phyloP scores from a whole-genome alignment of 306 rosid genomes.

The Lupinus albus region DNA sequence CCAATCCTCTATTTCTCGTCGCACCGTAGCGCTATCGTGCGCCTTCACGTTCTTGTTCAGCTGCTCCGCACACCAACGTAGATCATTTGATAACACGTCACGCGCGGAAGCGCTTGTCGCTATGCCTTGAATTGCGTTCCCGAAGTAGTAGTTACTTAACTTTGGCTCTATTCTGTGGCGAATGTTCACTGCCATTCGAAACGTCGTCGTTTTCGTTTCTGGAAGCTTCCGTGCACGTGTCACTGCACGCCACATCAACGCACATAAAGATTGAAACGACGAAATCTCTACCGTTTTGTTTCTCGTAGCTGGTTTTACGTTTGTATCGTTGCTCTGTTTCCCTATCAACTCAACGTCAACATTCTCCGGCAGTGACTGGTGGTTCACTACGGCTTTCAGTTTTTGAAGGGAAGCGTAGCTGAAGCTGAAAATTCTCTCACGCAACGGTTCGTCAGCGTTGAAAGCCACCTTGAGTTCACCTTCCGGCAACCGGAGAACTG shows the following conservation, averaged over 20 bases:
- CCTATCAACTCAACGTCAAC: conserved; percentile 47
- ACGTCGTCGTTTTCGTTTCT: conserved; percentile 57
- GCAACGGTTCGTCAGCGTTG: conserved; percentile 47
- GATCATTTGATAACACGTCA: conserved; percentile 56
- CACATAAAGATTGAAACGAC: conserved; percentile 77
- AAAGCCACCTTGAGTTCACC: conserved; percentile 64
- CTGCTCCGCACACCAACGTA: conserved; percentile 75
- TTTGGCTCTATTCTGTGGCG: conserved; percentile 75
- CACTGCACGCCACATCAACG: conserved; percentile 67
- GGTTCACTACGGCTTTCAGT: conserved; percentile 58
- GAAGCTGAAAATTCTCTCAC: conserved; percentile 76
- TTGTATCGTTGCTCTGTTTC: conserved; percentile 56
- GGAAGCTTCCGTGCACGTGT: conserved; percentile 76
- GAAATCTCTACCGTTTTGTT: conserved; percentile 54
- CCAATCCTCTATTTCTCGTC: conserved; percentile 66
- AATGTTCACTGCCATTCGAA: conserved; percentile 78
- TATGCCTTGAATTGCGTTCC: conserved; percentile 81
- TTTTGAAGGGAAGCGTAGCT: conserved; percentile 54
- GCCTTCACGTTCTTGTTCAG: conserved; percentile 64
- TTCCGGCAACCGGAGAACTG: conserved; percentile 53
- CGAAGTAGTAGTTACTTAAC: conserved; percentile 63
- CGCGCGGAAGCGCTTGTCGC: conserved; percentile 50
- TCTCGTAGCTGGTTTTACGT: conserved; percentile 41
- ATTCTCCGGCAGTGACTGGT: neutral
- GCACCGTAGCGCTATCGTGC: conserved; percentile 59